Conservation (phyloP, 2,329 filamentous ascomycete species). For the Calonectria pseudoturangicola region DNA sequence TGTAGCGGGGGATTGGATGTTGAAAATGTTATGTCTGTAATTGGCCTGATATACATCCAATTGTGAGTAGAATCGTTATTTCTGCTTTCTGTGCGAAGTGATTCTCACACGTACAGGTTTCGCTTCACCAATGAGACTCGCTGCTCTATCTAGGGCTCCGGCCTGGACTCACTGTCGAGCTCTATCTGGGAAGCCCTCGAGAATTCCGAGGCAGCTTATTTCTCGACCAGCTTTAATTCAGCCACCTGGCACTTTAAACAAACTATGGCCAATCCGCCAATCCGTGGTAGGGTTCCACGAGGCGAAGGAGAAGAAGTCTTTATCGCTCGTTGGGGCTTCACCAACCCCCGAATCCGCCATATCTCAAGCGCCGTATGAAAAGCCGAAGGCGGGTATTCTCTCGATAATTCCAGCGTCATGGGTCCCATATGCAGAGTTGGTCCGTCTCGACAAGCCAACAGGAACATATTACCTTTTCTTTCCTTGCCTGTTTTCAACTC, state of each 20-base stretch:
- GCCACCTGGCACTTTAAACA: slow-evolving; percentile 29
- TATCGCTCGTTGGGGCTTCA: slow-evolving; percentile 40
- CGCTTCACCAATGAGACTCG: slow-evolving; percentile 48
- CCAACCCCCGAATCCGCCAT: slow-evolving; percentile 23
- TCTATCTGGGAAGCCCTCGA: slow-evolving; percentile 43
- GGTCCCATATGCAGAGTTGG: slow-evolving; percentile 88
- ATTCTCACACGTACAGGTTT: slow-evolving; percentile 35
- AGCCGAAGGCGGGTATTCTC: slow-evolving; percentile 83
- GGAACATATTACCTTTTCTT: slow-evolving; percentile 92
- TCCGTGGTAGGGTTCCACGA: slow-evolving; percentile 52
- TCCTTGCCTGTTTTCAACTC: slow-evolving; percentile 88
- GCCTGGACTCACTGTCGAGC: slow-evolving; percentile 50
- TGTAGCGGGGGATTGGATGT: slow-evolving; percentile 3
- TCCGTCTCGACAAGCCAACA: slow-evolving; percentile 86
- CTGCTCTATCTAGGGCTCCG: slow-evolving; percentile 48
- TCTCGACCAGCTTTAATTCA: slow-evolving; percentile 36
- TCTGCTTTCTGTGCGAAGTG: background rate
- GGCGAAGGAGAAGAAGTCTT: slow-evolving; percentile 45
- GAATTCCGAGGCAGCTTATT: slow-evolving; percentile 30
- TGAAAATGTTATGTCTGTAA: slow-evolving; percentile 21
- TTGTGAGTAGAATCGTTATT: slow-evolving; percentile 34
- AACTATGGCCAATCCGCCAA: slow-evolving; percentile 42
- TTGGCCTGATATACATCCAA: slow-evolving; percentile 13
- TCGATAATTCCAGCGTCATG: slow-evolving; percentile 80
- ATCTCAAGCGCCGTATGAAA: slow-evolving; percentile 69